Percentiles rank a stretch among this genome's conserved stretches.
Conservation (phyloP, 2,329 filamentous ascomycete species). For the Pseudogymnoascus pannorum region DNA sequence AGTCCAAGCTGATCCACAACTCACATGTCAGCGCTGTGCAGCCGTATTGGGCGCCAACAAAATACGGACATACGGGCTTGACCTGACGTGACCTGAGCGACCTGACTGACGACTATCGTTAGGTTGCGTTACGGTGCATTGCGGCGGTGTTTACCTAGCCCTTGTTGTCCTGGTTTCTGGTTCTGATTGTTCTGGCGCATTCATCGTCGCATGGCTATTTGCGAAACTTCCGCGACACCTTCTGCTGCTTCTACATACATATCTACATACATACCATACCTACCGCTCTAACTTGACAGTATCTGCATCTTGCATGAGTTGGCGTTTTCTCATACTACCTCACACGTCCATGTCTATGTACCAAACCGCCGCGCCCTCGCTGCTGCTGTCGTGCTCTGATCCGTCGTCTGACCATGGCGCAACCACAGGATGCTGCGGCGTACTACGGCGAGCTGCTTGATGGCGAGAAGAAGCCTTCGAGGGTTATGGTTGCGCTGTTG, state of each 20-base stretch:
- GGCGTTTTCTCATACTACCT: background rate
- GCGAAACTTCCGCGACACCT: background rate
- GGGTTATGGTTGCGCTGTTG: conserved; percentile 59
- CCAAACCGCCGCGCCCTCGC: background rate
- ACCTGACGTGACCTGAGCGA: background rate
- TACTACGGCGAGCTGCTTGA: conserved; percentile 63
- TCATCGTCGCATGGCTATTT: background rate
- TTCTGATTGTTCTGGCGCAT: background rate
- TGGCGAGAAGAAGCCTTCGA: conserved; percentile 59
- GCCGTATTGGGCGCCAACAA: background rate
- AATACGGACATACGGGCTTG: too few relatives aligned
- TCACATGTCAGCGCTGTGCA: background rate
- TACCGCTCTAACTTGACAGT: too few relatives aligned
- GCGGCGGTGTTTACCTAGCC: background rate
- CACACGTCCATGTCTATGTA: background rate
- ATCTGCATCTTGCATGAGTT: background rate
- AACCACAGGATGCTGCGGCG: conserved; percentile 19
- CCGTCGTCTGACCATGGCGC: background rate
- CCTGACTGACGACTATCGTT: background rate
- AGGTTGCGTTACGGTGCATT: too few relatives aligned
- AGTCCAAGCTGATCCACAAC: background rate
- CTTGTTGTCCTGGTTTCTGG: background rate
- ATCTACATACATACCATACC: too few relatives aligned
- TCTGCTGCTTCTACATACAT: background rate
- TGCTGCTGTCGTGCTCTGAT: background rate